Percentiles rank a stretch among this genome's conserved stretches.
phyloP scores from a whole-genome alignment of 352 stramenopile genomes.

The Phytopythium litorale region DNA sequence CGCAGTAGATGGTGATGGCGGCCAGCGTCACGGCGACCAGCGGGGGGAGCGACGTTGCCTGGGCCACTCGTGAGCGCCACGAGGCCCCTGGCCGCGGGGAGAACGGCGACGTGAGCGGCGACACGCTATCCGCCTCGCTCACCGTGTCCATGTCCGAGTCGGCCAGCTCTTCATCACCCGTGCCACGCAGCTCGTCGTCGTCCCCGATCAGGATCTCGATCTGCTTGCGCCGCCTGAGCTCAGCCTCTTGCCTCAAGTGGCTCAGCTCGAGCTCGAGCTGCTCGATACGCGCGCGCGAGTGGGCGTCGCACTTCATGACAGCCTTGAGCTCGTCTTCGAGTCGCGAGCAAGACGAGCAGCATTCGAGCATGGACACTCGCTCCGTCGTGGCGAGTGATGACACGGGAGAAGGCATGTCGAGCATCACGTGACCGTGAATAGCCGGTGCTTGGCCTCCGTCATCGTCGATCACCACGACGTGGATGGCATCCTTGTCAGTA shows the following conservation, averaged over 20 bases:
- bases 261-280: constrained; percentile 20
- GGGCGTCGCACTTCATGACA: constrained; percentile 19
- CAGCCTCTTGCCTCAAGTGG: constrained; percentile 8
- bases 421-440: background rate
- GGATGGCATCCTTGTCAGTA: background rate
- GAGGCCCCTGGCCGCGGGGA: background rate
- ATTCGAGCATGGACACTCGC: constrained; percentile 1
- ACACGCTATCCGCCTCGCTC: constrained; percentile 9
- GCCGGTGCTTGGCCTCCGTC: background rate
- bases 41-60: constrained; percentile 1
- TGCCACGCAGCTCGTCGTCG: constrained; percentile 40
- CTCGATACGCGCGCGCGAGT: constrained; percentile 30
- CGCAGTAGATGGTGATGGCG: constrained; percentile 10
- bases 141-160: constrained; percentile 6
- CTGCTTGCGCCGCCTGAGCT: constrained; percentile 5
- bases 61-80: background rate
- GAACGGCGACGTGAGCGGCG: constrained; percentile 5
- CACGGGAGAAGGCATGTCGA: constrained; percentile 16
- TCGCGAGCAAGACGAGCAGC: constrained; percentile 1
- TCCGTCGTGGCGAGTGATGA: constrained; percentile 7
- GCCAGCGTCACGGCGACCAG: constrained; percentile 6
- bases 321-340: constrained; percentile 29
- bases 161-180: constrained; percentile 14
- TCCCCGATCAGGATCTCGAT: constrained; percentile 7
- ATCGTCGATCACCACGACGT: constrained; percentile 18